Evolutionary conservation across 2,329 filamentous ascomycete species (phyloP).

Genomic region (Stachybotrys elegans): DNA sequence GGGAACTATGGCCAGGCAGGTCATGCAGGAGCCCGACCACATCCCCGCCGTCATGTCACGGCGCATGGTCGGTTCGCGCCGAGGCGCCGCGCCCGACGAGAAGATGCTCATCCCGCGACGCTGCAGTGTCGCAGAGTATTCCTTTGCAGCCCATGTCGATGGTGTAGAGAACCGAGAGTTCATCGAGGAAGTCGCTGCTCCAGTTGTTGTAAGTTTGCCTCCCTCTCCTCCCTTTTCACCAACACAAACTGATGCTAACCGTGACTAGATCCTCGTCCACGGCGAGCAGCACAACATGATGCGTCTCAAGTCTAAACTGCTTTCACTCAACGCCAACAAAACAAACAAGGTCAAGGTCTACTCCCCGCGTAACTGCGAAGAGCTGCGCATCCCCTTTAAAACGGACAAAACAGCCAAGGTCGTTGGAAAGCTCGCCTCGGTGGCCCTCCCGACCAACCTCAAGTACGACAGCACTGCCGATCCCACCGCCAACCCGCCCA

Average conservation of each 20-base stretch:
- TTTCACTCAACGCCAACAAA: conserved; percentile 85
- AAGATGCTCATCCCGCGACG: conserved; percentile 87
- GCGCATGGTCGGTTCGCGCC: conserved; percentile 57
- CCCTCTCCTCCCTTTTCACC: neutral
- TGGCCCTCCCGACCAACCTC: conserved; percentile 56
- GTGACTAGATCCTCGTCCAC: conserved; percentile 78
- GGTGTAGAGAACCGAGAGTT: conserved; percentile 95
- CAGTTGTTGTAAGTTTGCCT: conserved; percentile 72
- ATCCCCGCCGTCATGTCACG: conserved; percentile 92
- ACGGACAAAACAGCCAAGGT: conserved; percentile 95
- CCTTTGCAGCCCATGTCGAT: conserved; percentile 94
- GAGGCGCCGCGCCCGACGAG: conserved; percentile 64
- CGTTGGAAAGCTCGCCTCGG: conserved; percentile 84
- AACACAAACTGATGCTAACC: neutral
- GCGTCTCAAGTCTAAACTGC: conserved; percentile 86
- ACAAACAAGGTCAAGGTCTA: conserved; percentile 82
- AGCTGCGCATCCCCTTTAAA: conserved; percentile 90
- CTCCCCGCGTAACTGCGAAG: conserved; percentile 91
- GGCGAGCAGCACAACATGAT: conserved; percentile 99
- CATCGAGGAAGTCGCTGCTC: conserved; percentile 87
- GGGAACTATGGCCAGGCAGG: conserved; percentile 94
- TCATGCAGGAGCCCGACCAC: conserved; percentile 90
- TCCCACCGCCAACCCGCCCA: conserved; percentile 30
- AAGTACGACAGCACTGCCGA: conserved; percentile 12
- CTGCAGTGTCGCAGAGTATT: conserved; percentile 91